Conservation (phyloP, 148 eudicot species). For the Vaccinium vitisidaea region DNA sequence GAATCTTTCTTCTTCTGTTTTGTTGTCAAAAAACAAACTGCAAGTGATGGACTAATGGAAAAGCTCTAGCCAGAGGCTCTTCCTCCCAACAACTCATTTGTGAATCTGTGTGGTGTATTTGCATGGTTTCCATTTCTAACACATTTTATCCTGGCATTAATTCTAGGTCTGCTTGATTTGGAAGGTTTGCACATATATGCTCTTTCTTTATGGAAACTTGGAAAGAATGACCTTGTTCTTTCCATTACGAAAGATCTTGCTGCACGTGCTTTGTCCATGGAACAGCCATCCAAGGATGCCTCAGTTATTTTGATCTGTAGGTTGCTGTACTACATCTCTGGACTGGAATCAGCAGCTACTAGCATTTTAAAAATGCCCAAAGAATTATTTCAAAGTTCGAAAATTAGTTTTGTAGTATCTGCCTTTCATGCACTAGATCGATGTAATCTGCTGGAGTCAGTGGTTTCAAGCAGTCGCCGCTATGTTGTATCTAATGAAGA, state of each 20-base stretch:
- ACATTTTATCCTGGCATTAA: constrained; percentile 10
- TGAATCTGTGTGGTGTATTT: background rate
- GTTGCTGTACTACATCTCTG: constrained; percentile 62
- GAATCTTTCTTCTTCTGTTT: background rate
- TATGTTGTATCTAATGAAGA: constrained; percentile 56
- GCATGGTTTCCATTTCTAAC: background rate
- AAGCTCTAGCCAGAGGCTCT: background rate
- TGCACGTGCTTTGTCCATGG: constrained; percentile 41
- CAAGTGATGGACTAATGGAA: background rate
- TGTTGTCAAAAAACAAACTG: background rate
- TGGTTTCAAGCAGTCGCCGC: constrained; percentile 66
- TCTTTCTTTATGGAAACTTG: constrained; percentile 68
- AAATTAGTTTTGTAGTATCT: constrained; percentile 74
- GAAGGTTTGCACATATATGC: constrained; percentile 85
- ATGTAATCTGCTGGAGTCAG: constrained; percentile 51
- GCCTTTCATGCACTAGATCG: constrained; percentile 76
- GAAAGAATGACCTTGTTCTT: constrained; percentile 64
- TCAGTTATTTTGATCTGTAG: constrained; percentile 61
- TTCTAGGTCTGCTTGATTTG: constrained; percentile 69
- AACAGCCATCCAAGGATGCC: constrained; percentile 48
- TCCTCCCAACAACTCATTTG: background rate
- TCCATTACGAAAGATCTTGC: constrained; percentile 56
- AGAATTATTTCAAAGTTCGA: constrained; percentile 60
- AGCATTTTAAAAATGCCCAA: constrained; percentile 71
- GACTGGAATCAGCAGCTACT: constrained; percentile 51